These are phyloP conservation scores for Monosporascus cannonballus DNA, from an alignment of 2,329 filamentous ascomycete genomes.

Conservation along the genomic window DNA sequence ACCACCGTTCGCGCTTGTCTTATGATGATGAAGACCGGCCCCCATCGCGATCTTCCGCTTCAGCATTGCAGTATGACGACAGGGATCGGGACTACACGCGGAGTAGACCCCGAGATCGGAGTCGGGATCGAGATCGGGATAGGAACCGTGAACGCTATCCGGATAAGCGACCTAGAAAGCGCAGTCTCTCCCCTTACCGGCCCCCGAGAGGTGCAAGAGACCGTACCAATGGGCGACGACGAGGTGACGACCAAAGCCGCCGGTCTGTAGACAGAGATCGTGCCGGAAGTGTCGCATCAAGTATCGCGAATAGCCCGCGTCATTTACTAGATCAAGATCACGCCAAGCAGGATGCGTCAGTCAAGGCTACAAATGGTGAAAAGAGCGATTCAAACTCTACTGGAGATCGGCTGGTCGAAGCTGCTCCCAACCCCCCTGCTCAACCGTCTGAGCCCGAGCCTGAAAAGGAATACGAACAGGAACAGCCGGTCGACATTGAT, in stretches of 20 bases:
- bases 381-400: slow-evolving; percentile 64
- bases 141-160: slow-evolving; percentile 43
- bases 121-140: slow-evolving; percentile 32
- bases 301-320: slow-evolving; percentile 39
- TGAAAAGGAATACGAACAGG: slow-evolving; percentile 41
- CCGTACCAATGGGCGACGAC: slow-evolving; percentile 16
- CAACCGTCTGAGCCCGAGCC: slow-evolving; percentile 27
- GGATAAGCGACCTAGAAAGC: slow-evolving; percentile 50
- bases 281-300: slow-evolving; percentile 32
- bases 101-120: slow-evolving; percentile 20
- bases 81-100: slow-evolving; percentile 39
- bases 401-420: slow-evolving; percentile 50
- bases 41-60: slow-evolving; percentile 31
- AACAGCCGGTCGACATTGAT: slow-evolving; percentile 68
- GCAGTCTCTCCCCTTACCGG: slow-evolving; percentile 23
- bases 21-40: slow-evolving; percentile 55
- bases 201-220: slow-evolving; percentile 21
- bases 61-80: slow-evolving; percentile 41
- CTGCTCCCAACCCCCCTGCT: slow-evolving; percentile 13
- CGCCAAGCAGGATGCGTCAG: slow-evolving; percentile 57
- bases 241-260: slow-evolving; percentile 16
- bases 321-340: slow-evolving; percentile 50
- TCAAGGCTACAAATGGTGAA: slow-evolving; percentile 50
- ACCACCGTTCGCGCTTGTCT: slow-evolving; percentile 39
- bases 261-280: slow-evolving; percentile 24